Evolutionary conservation across 495 filamentous ascomycete species (phyloP), one percentile per base, ranked within the genome.

Genomic region (Amphirosellinia nigrospora): DNA sequence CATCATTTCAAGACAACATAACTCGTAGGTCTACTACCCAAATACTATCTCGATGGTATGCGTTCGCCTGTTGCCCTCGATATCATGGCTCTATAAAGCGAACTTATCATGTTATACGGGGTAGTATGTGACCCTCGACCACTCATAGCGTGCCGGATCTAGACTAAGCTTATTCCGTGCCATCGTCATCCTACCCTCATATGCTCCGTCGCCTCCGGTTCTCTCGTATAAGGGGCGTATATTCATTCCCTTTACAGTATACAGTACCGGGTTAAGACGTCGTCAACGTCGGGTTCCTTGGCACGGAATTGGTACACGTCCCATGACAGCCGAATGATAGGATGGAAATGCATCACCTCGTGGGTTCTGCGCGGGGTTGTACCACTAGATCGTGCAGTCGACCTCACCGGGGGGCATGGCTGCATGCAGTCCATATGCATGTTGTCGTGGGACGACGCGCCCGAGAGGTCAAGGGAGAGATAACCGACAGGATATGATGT

Each of bases 301-400:
- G 63, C 63, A 19, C 45, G 21, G 10, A 16, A 41, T 53, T 65
- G 63, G 46, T 46, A 53, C 32, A 52, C 63, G 63, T 53, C 63
- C 63, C 63, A 39, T 53, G 63, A 65, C 9, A 36, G 63, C 46
- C 46, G 3, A 19, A 65, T 65, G 45, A 65, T 65, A 65, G 63
- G 63, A 36, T 36, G 61, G 15, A 32, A 41, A n/a, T 7, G 15
- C 61, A 38, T 48, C 43, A 23, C 63, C 43, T 65, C 63, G 63
- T 65, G 63, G 61, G 63, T 28, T 65, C 63, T 53, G 63, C 63
- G 63, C 63, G 63, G 63, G 63, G 63, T 65, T 65, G 63, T 28
- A 32, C 63, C 63, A 65, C 43, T 65, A 48, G 21, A 65, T 52
- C 46, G 52, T 28, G 23, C 13, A 19, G 32, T 46, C 63, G 46